These are phyloP conservation scores for Penstemon newberryi DNA, from an alignment of 257 asterid species.

Conservation along the genomic window DNA sequence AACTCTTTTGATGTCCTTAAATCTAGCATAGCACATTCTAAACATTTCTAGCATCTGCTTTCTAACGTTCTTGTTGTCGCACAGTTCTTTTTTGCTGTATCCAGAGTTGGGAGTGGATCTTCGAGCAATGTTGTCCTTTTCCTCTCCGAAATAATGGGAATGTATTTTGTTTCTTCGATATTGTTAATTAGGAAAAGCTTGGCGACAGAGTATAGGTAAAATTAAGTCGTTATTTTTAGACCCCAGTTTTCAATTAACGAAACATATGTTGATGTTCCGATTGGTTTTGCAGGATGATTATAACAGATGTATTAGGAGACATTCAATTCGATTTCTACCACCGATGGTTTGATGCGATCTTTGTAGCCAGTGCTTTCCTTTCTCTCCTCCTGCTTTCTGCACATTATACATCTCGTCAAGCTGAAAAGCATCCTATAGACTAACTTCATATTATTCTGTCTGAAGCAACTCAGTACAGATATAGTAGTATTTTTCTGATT, in stretches of 20 bases:
- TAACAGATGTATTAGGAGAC: conserved; percentile 93
- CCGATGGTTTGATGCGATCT: conserved; percentile 95
- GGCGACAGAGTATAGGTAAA: conserved; percentile 89
- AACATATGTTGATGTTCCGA: not conserved
- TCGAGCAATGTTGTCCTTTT: conserved; percentile 98
- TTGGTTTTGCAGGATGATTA: conserved; percentile 67
- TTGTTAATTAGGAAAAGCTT: conserved; percentile 91
- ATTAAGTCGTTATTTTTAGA: not conserved
- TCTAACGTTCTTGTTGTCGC: conserved; percentile 33
- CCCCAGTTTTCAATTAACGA: not conserved
- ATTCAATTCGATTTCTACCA: conserved; percentile 95
- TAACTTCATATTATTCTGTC: conserved; percentile 27
- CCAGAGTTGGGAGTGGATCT: conserved; percentile 99
- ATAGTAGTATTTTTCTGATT: not conserved
- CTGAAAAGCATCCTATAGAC: conserved; percentile 94
- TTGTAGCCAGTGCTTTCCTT: conserved; percentile 93
- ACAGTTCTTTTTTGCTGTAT: conserved; percentile 98
- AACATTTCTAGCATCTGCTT: conserved; percentile 7
- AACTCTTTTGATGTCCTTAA: not conserved
- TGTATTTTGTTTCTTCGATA: conserved; percentile 94
- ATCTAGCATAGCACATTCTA: conserved; percentile 14
- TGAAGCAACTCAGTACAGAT: not conserved
- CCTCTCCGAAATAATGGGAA: conserved; percentile 99
- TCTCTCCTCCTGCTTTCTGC: conserved; percentile 91
- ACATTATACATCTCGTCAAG: conserved; percentile 89